Base-by-base conservation (phyloP, 768 basidiomycete genomes). In the Erythrobasidium yunnanense region DNA sequence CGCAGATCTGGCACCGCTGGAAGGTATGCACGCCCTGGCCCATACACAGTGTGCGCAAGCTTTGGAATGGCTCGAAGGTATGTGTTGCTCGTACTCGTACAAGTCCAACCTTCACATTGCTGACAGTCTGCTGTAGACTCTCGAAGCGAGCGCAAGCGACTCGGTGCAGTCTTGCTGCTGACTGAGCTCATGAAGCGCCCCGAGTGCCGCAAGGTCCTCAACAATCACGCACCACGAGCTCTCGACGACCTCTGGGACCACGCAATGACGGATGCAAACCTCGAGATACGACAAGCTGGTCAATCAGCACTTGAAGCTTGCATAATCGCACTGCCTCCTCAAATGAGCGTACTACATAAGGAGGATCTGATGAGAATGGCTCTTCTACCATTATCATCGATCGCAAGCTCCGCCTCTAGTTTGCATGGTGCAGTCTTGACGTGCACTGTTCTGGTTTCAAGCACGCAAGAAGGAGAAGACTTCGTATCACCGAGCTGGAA, bases 1-100 rank as follows among this genome's bases (percentile, higher is more conserved):
- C 45, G 56, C 56, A 4, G 15, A n/a, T 2, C 45, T 58, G 23
- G 45, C 47, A 4, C 35, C 6, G 35, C 35, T 58, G 27, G 56
- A 58, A 8, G 56, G 56, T 2, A 58, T 58, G 56, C n/a, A n/a
- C 13, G 18, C 5, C 6, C 3, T 58, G 5, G 56, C 56, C 8
- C 25, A 58, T 15, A 45, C 42, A 20, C 56, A 58, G 32, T 58
- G 35, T 17, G 35, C 22, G n/a, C 35, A 38, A 8, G 45, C 45
- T 38, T 45, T 58, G 4, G 56, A 58, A 33, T 58, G 56, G 56
- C n/a, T 58, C 6, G 54, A 55, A 34, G 54, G 54, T 55, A 55
- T 22, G 54, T 20, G 5, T 27, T 50, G 49, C 22, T 50, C 18
- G 6, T 30, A 27, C 53, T 30, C 32, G 25, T 7, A 8, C 6